phyloP scores from a whole-genome alignment of 495 filamentous ascomycete species.

The Platismatia glauca region DNA sequence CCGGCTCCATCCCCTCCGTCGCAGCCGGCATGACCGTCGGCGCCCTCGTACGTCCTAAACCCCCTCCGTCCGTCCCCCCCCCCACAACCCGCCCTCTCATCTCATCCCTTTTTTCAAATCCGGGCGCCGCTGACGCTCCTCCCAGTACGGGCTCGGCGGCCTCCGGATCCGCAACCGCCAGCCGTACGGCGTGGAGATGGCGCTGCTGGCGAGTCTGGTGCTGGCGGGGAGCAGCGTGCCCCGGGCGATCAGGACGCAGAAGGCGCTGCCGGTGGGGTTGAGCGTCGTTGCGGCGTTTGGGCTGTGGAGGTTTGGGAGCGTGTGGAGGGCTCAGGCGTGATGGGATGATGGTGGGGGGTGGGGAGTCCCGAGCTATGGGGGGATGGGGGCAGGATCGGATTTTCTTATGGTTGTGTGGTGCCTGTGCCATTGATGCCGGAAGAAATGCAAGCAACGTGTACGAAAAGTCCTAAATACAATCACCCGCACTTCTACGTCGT shows the following conservation, averaged over 20 bases:
- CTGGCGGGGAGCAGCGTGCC: slow-evolving; percentile 77
- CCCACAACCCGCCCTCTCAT: not conserved
- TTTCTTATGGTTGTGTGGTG: not conserved
- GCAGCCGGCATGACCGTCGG: slow-evolving; percentile 77
- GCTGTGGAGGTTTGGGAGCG: slow-evolving; percentile 58
- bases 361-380: not conserved
- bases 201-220: slow-evolving; percentile 68
- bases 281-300: slow-evolving; percentile 58
- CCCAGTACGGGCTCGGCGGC: slow-evolving; percentile 58
- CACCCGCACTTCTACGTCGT: not conserved
- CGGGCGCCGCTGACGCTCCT: too few relatives aligned
- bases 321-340: slow-evolving; percentile 25
- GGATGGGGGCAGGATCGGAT: not conserved
- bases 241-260: slow-evolving; percentile 66
- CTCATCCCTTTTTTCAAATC: slow-evolving; percentile 7
- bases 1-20: slow-evolving; percentile 77
- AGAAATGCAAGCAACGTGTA: slow-evolving; percentile 3
- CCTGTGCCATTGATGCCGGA: not conserved
- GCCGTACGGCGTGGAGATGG: slow-evolving; percentile 64
- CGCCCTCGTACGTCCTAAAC: slow-evolving; percentile 36
- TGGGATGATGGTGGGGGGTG: slow-evolving; percentile 2
- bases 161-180: slow-evolving; percentile 57
- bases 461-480: not conserved
- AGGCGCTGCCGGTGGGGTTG: slow-evolving; percentile 67
- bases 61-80: not conserved